Conservation (phyloP, 352 stramenopile genomes). For the Globisporangium radiosum region DNA sequence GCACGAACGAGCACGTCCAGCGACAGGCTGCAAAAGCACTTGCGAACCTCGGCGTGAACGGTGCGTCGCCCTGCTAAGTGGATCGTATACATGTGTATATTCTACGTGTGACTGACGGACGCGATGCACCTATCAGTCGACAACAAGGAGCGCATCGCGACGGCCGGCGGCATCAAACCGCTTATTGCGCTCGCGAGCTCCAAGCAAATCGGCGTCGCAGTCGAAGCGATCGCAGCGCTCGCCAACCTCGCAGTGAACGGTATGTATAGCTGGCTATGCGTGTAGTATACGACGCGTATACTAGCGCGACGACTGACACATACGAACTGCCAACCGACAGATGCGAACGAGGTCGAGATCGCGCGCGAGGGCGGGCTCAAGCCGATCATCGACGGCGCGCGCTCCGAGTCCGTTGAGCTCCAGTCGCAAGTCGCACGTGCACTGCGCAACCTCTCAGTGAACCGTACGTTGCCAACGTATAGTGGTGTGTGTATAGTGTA, state of each 20-base stretch:
- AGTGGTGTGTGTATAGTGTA: neutral
- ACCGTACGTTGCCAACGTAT: conserved; percentile 49
- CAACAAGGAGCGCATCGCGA: conserved; percentile 92
- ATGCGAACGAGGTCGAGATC: conserved; percentile 91
- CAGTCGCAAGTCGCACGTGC: conserved; percentile 86
- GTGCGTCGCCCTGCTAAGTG: conserved; percentile 19
- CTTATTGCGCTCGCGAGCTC: conserved; percentile 79
- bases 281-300: neutral
- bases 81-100: neutral
- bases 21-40: conserved; percentile 91
- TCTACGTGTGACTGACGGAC: neutral
- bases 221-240: conserved; percentile 91
- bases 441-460: conserved; percentile 92
- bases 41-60: conserved; percentile 90
- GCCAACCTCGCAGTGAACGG: conserved; percentile 94
- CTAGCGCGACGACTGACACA: no score
- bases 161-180: conserved; percentile 85
- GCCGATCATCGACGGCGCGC: conserved; percentile 85
- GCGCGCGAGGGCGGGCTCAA: conserved; percentile 81
- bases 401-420: conserved; percentile 77
- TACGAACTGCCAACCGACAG: conserved; percentile 18
- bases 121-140: conserved; percentile 36
- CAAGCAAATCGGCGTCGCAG: conserved; percentile 76
- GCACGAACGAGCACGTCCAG: conserved; percentile 84
- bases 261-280: conserved; percentile 14